Percentiles rank a stretch among this genome's conserved stretches.
These are phyloP conservation scores for Chlorella vulgaris DNA, from an alignment of 139 green algal genomes.

Conservation along the genomic window DNA sequence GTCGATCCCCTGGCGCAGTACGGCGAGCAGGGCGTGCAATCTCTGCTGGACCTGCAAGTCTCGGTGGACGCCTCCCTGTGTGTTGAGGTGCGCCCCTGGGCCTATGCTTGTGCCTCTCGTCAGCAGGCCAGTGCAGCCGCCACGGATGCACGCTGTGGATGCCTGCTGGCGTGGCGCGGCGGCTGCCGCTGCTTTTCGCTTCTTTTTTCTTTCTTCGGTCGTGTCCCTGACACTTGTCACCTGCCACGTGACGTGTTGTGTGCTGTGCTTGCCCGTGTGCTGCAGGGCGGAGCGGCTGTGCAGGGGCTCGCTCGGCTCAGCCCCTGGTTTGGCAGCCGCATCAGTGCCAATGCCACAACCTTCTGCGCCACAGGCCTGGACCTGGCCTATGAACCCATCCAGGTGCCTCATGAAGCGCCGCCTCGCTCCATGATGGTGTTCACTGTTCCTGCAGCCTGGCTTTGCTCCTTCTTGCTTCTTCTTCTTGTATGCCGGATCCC, in stretches of 20 bases:
- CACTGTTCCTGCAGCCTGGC: too few relatives aligned
- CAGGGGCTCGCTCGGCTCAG: neutral
- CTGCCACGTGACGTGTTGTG: neutral
- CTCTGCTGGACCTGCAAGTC: slow-evolving; percentile 1
- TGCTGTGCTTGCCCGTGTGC: neutral
- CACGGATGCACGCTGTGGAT: neutral
- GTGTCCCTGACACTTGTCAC: neutral
- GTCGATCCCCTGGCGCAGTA: neutral
- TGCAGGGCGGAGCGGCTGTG: slow-evolving; percentile 23
- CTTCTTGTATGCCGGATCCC: too few relatives aligned
- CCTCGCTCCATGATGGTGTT: too few relatives aligned
- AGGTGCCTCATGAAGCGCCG: too few relatives aligned
- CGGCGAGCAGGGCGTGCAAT: neutral
- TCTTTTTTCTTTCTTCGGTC: neutral
- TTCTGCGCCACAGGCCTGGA: neutral
- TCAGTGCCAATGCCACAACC: neutral
- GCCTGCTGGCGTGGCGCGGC: neutral
- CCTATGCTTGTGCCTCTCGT: too few relatives aligned
- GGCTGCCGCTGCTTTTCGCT: too few relatives aligned
- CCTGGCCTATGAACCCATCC: slow-evolving; percentile 2
- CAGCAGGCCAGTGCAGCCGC: too few relatives aligned
- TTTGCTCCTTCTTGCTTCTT: too few relatives aligned
- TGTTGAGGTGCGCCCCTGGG: neutral
- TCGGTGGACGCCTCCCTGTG: neutral
- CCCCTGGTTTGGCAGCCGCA: slow-evolving; percentile 11